Evolutionary conservation across 1,139 yeast genomes (phyloP).

Genomic region (Arxiozyma telluris): DNA sequence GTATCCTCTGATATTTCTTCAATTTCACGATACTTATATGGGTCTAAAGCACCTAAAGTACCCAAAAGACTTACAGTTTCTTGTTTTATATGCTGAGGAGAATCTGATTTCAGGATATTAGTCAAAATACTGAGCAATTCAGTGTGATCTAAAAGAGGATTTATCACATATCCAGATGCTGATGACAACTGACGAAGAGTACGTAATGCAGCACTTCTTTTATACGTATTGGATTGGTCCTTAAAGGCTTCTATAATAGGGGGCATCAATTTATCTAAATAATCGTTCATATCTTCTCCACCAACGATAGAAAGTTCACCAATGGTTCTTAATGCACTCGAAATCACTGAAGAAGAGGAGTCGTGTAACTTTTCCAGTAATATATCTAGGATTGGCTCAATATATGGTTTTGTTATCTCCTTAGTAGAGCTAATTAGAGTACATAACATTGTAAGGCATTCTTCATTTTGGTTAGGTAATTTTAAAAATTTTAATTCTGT

Average conservation of each 20-base stretch:
- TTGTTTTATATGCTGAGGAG: constrained; percentile 64
- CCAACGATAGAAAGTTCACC: constrained; percentile 89
- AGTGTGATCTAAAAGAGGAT: constrained; percentile 87
- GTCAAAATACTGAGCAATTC: constrained; percentile 75
- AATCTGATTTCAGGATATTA: constrained; percentile 72
- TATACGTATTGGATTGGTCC: constrained; percentile 83
- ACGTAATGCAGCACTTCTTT: constrained; percentile 82
- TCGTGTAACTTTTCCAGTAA: constrained; percentile 72
- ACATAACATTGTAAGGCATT: constrained; percentile 70
- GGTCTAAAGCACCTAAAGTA: constrained; percentile 92
- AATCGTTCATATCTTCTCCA: constrained; percentile 73
- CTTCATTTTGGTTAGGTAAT: constrained; percentile 70
- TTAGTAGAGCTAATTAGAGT: constrained; percentile 70
- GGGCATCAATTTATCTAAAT: constrained; percentile 75
- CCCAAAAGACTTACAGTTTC: constrained; percentile 88
- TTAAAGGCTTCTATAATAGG: constrained; percentile 78
- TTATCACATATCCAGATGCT: constrained; percentile 90
- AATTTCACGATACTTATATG: constrained; percentile 87
- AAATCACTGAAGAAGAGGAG: constrained; percentile 66
- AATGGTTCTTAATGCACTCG: constrained; percentile 75
- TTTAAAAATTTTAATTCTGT: constrained; percentile 81
- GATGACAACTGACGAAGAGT: constrained; percentile 84
- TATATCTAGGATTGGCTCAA: constrained; percentile 82
- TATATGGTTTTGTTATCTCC: constrained; percentile 79
- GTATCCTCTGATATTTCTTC: constrained; percentile 59